phyloP scores from a whole-genome alignment of 2,329 filamentous ascomycete species.

The Cephalotrichum gorgonifer region DNA sequence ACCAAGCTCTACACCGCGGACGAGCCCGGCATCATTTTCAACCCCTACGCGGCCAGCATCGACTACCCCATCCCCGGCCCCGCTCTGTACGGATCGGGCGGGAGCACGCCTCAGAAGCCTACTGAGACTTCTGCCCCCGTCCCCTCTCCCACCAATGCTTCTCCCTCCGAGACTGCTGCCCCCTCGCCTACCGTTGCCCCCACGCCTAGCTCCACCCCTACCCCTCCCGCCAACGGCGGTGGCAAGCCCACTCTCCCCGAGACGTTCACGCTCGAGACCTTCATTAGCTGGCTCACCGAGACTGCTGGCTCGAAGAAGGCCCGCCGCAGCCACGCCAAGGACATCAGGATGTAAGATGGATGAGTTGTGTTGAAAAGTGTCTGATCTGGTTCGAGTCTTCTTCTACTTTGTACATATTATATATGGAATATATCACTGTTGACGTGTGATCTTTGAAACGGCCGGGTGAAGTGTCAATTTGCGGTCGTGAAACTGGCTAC shows the following conservation, averaged over 20 bases:
- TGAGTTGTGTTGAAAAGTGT: neutral
- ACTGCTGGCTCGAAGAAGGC: neutral
- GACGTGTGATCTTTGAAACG: too few relatives aligned
- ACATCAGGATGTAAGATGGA: neutral
- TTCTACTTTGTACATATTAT: too few relatives aligned
- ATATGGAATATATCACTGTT: too few relatives aligned
- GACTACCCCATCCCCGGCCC: slow-evolving; percentile 18
- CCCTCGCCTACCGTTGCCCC: neutral
- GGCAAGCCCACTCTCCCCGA: slow-evolving; percentile 2
- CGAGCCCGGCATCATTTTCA: slow-evolving; percentile 22
- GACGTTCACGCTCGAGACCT: slow-evolving; percentile 7
- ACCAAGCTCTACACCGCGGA: slow-evolving; percentile 17
- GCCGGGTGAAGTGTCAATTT: too few relatives aligned
- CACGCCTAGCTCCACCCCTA: neutral
- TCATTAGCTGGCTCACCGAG: slow-evolving; percentile 3
- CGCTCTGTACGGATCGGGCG: slow-evolving; percentile 11
- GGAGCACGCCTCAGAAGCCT: neutral
- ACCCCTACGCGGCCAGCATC: slow-evolving; percentile 15
- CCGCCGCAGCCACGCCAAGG: slow-evolving; percentile 1
- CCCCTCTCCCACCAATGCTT: neutral
- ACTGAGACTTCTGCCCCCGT: neutral
- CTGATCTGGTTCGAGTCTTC: too few relatives aligned
- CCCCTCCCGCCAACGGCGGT: neutral
- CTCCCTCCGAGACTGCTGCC: neutral
- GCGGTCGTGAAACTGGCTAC: too few relatives aligned